Base-by-base conservation (phyloP, 768 basidiomycete genomes). In the Leccinum aurantiacum region DNA sequence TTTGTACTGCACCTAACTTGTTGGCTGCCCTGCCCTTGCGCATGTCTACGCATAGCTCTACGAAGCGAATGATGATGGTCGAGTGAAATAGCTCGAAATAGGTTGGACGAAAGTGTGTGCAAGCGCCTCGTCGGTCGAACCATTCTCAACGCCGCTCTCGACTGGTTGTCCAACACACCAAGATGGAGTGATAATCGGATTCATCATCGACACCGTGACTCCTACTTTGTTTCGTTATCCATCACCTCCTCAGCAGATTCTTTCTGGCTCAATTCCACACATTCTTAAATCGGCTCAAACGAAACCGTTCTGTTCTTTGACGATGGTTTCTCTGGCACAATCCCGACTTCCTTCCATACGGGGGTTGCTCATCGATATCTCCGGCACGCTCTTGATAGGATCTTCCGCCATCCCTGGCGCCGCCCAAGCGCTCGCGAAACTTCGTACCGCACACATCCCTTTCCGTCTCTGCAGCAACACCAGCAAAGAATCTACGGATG, bases 21-120 rank as follows among this genome's bases (percentile, higher is more conserved):
- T 96, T 95, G 25, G 95, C 95, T 25, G 91, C 89, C 27, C 93
- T 84, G 1, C 95, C 95, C 75, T 95, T 94, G 65, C 93, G 86
- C 83, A 97, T 88, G 62, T 93, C 89, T 62, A 98, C 94, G 72
- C 94, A 98, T 52, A 98, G 89, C 70, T 95, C 92, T 78, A 98
- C 86, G 78, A 96, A 98, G 60, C 93, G 90, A 65, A 92, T 78
- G 83, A 98, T 89, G 75, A 98, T 97, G 54, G 96, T 96, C 74
- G 25, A 98, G 78, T 1, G 95, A 91, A 0, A 95, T 98, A 46
- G 90, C 88, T 65, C 95, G 85, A 80, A 98, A 98, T 53, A 91
- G 89, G 79, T 98, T 98, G 24, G 90, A 91, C 33, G 87, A 80
- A 75, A 96, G 29, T 3, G 29, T 29, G 9, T 29, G 29, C 29